Percentiles rank a stretch among this genome's conserved stretches.
Conservation (phyloP, 2,329 filamentous ascomycete species). For the Stromatinia cepivora region DNA sequence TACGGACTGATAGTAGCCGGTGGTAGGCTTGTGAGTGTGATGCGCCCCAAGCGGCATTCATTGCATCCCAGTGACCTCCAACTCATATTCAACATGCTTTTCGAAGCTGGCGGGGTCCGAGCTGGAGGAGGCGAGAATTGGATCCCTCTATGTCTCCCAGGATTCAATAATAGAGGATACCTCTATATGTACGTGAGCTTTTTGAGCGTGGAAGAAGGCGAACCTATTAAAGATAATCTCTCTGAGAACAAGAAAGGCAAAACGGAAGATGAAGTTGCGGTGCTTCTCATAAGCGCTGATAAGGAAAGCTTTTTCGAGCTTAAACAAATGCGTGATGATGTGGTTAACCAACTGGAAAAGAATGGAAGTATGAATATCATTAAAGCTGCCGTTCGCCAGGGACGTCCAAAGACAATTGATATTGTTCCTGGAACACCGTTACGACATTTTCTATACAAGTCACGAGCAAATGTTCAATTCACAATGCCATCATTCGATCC, state of each 20-base stretch:
- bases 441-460: conserved; percentile 95
- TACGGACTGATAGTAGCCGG: conserved; percentile 94
- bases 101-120: conserved; percentile 89
- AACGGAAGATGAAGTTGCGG: conserved; percentile 77
- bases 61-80: conserved; percentile 94
- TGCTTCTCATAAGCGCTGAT: conserved; percentile 88
- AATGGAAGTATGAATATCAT: conserved; percentile 77
- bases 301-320: conserved; percentile 93
- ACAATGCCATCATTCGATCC: conserved; percentile 81
- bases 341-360: conserved; percentile 68
- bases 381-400: conserved; percentile 65
- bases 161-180: conserved; percentile 95
- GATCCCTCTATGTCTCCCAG: conserved; percentile 93
- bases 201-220: conserved; percentile 61
- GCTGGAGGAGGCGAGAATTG: conserved; percentile 94
- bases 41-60: conserved; percentile 90
- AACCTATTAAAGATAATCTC: conserved; percentile 63
- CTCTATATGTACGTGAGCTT: conserved; percentile 99
- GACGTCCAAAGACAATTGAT: conserved; percentile 70
- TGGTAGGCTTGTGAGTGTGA: conserved; percentile 89
- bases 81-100: conserved; percentile 98
- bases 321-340: conserved; percentile 67
- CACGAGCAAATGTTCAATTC: conserved; percentile 91
- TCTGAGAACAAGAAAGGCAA: conserved; percentile 51
- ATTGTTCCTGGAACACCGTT: conserved; percentile 79